A percentile compares a stretch with the other conserved stretches of the same genome.
These are phyloP conservation scores for Fusarium sacchari DNA, from an alignment of 2,329 filamentous ascomycete species.

Conservation along the genomic window DNA sequence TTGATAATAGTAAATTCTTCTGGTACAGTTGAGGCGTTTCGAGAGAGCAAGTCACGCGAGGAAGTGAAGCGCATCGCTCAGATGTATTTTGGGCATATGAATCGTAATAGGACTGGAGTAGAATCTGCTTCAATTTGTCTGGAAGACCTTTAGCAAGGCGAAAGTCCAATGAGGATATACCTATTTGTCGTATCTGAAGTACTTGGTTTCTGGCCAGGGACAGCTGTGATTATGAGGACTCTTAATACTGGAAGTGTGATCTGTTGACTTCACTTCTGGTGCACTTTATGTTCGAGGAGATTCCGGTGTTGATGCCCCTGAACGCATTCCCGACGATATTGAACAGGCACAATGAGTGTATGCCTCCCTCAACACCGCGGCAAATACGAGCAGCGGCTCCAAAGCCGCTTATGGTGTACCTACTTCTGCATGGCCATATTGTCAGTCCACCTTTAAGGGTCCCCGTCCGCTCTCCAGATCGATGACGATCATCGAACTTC, in stretches of 20 bases:
- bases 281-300: neutral
- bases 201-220: neutral
- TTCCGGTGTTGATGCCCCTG: neutral
- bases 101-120: rapidly evolving
- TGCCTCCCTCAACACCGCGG: rapidly evolving
- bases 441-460: rapidly evolving
- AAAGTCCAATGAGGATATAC: no score
- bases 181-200: neutral
- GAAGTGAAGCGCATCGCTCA: neutral
- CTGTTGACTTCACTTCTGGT: neutral
- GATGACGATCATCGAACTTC: neutral
- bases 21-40: rapidly evolving
- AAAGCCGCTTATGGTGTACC: neutral
- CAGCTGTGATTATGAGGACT: neutral
- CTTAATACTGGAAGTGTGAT: neutral
- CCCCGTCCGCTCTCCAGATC: neutral
- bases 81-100: neutral
- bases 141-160: neutral
- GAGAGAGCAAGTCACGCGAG: neutral
- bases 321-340: neutral
- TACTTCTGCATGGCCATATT: neutral
- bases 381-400: rapidly evolving
- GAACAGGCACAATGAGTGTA: no score
- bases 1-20: neutral
- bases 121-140: rapidly evolving